phyloP scores from a whole-genome alignment of 805 yeast species.

The Yamadazyma sp. region DNA sequence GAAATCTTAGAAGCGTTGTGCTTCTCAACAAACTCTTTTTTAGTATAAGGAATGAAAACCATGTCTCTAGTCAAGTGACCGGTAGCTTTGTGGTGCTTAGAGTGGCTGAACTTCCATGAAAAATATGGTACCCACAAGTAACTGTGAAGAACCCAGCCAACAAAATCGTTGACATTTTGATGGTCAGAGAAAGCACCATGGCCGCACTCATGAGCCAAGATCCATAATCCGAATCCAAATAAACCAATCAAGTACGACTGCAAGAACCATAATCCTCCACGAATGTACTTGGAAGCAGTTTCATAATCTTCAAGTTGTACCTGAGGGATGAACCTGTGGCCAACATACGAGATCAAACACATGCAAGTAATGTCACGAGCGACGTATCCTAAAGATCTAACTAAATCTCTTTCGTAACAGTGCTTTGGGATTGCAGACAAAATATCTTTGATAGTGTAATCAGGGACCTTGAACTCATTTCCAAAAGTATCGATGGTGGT shows the following conservation, averaged over 20 bases:
- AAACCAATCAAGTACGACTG: conserved; percentile 17
- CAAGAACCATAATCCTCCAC: conserved; percentile 42
- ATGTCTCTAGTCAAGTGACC: conserved; percentile 61
- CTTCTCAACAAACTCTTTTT: conserved; percentile 41
- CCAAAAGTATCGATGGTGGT: conserved; percentile 55
- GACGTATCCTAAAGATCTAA: conserved; percentile 52
- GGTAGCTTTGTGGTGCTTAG: conserved; percentile 63
- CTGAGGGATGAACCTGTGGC: conserved; percentile 52
- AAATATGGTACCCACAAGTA: conserved; percentile 59
- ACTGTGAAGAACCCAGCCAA: conserved; percentile 63
- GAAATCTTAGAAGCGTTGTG: conserved; percentile 34
- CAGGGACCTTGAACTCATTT: conserved; percentile 58
- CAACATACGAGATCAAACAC: conserved; percentile 52
- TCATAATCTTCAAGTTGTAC: conserved; percentile 26
- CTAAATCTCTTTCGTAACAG: conserved; percentile 55
- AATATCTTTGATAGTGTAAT: conserved; percentile 57
- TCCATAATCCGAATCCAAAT: conserved; percentile 51
- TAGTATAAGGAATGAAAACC: conserved; percentile 58
- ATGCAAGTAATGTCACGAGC: conserved; percentile 51
- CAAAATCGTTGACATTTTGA: conserved; percentile 50
- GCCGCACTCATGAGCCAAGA: conserved; percentile 65
- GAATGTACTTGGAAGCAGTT: conserved; percentile 40
- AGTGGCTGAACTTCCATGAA: conserved; percentile 61
- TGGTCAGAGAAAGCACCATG: conserved; percentile 62
- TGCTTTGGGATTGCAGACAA: conserved; percentile 59